Conservation (phyloP, 2,329 filamentous ascomycete genomes). For the Chrysoporthe deuterocubensis region DNA sequence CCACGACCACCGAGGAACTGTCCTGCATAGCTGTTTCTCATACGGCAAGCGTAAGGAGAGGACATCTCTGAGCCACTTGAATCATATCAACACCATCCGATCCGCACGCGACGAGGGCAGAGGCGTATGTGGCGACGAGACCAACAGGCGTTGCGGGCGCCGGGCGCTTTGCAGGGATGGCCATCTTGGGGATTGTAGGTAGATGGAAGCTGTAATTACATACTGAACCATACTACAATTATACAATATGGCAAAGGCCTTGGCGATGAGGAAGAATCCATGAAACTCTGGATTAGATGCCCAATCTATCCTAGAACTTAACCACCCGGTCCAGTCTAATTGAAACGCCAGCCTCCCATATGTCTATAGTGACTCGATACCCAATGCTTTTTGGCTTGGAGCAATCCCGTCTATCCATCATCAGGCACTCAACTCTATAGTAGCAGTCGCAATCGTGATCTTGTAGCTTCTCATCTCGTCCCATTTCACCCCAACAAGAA, state of each 20-base stretch:
- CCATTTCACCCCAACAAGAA: neutral
- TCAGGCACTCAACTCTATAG: constrained; percentile 3
- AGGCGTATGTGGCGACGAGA: no score
- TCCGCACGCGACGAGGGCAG: no score
- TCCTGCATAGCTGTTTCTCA: no score
- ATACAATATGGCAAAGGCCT: neutral
- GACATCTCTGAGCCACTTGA: no score
- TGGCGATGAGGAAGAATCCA: neutral
- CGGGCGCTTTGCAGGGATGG: no score
- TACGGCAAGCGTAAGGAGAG: no score
- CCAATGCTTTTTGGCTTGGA: neutral
- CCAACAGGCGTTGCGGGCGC: no score
- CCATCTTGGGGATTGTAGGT: no score
- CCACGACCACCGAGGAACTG: no score
- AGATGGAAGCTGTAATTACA: neutral
- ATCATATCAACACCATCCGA: no score
- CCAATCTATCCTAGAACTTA: neutral
- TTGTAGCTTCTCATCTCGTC: constrained; percentile 8
- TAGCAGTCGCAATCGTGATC: constrained; percentile 8
- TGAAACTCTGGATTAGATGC: neutral
- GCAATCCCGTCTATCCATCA: constrained; percentile 1
- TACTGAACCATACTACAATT: neutral
- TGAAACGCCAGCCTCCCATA: constrained; percentile 38
- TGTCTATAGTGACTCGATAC: neutral
- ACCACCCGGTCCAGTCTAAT: neutral